These are phyloP conservation scores for Arachis hypogaea DNA, from an alignment of 306 rosid species.

Conservation along the genomic window DNA sequence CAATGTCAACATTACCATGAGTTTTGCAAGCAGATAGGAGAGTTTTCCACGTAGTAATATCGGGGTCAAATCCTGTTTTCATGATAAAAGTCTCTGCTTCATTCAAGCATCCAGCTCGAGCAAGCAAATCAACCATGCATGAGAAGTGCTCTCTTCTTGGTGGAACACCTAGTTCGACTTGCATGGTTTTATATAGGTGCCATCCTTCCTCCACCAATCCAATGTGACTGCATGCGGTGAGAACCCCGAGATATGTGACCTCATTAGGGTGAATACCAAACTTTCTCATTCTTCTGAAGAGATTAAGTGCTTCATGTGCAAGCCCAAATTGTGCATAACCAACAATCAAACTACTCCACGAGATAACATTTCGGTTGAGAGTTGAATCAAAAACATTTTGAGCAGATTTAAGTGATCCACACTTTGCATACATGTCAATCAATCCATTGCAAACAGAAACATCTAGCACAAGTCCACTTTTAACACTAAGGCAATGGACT, in stretches of 20 bases:
- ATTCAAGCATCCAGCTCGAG: constrained; percentile 68
- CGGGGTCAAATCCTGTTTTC: constrained; percentile 58
- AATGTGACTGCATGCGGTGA: constrained; percentile 79
- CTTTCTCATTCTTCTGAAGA: constrained; percentile 58
- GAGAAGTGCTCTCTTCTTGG: constrained; percentile 72
- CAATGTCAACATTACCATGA: constrained; percentile 65
- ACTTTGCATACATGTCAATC: constrained; percentile 83
- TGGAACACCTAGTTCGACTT: constrained; percentile 57
- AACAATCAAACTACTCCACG: constrained; percentile 85
- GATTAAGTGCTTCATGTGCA: constrained; percentile 68
- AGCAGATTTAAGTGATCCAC: constrained; percentile 69
- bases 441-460: constrained; percentile 65
- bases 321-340: constrained; percentile 76
- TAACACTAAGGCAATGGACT: constrained; percentile 60
- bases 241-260: constrained; percentile 69
- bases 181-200: constrained; percentile 59
- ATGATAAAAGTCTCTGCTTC: constrained; percentile 68
- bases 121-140: constrained; percentile 85
- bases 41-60: constrained; percentile 73
- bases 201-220: constrained; percentile 80
- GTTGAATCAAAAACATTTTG: constrained; percentile 56
- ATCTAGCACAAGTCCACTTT: constrained; percentile 63
- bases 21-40: constrained; percentile 71
- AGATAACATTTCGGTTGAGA: constrained; percentile 58
- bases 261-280: constrained; percentile 62